Percentiles rank a stretch among this genome's conserved stretches.
phyloP scores from a whole-genome alignment of 208 protist genomes.

The Leishmania mexicana region DNA sequence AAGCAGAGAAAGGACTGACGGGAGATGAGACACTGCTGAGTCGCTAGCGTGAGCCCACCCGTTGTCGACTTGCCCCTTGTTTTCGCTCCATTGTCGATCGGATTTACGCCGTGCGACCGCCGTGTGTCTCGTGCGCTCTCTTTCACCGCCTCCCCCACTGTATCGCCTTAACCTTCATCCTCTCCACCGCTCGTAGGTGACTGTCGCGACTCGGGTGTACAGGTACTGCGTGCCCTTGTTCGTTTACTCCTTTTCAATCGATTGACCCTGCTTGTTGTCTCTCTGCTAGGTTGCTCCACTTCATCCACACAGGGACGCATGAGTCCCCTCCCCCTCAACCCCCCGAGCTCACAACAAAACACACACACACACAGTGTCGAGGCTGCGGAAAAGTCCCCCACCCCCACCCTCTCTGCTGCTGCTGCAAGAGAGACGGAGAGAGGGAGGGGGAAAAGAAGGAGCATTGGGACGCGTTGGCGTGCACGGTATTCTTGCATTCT shows the following conservation, averaged over 20 bases:
- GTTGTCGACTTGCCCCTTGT: neutral
- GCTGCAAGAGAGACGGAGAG: neutral
- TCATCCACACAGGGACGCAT: neutral
- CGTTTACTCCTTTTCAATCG: neutral
- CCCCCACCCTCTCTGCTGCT: neutral
- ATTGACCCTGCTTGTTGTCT: constrained; percentile 1
- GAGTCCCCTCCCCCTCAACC: neutral
- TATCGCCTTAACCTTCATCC: neutral
- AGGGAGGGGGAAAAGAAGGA: neutral
- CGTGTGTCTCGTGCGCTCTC: neutral
- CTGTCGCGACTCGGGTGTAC: neutral
- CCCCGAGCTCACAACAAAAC: neutral
- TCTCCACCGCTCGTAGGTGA: neutral
- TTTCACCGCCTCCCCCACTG: neutral
- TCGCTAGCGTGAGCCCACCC: no score
- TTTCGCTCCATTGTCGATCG: no score
- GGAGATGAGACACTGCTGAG: neutral
- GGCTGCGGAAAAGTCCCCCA: neutral
- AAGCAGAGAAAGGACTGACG: neutral
- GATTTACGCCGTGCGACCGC: neutral
- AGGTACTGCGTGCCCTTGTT: neutral
- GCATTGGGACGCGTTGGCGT: neutral
- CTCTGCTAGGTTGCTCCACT: neutral
- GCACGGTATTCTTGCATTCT: neutral
- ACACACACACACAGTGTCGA: neutral